These are phyloP conservation scores for Xylaria scruposa DNA, from an alignment of 495 filamentous ascomycete species.

Conservation along the genomic window DNA sequence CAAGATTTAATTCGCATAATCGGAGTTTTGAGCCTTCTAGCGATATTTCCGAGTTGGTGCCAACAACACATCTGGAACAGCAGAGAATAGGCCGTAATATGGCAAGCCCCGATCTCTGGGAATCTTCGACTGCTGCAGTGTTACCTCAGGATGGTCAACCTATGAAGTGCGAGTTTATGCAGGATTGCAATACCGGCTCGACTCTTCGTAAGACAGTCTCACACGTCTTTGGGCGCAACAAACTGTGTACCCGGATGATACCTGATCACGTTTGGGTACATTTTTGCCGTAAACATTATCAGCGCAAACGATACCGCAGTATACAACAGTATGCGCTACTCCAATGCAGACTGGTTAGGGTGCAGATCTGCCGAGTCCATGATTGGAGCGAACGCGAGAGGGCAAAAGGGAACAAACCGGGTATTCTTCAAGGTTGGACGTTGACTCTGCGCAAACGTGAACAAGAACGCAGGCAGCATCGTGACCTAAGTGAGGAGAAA, in stretches of 20 bases:
- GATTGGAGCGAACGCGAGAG: constrained; percentile 56
- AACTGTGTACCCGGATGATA: constrained; percentile 71
- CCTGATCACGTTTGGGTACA: constrained; percentile 70
- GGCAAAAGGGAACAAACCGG: constrained; percentile 41
- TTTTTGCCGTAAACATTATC: constrained; percentile 86
- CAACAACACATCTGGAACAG: constrained; percentile 7
- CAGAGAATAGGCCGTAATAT: constrained; percentile 20
- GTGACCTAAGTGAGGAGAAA: constrained; percentile 34
- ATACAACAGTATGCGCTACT: constrained; percentile 61
- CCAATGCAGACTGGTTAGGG: constrained; percentile 65
- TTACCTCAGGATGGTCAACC: background rate
- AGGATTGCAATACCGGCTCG: constrained; percentile 58
- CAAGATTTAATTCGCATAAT: background rate
- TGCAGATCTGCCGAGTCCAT: constrained; percentile 64
- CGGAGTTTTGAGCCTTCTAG: constrained; percentile 11
- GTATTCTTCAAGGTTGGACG: constrained; percentile 56
- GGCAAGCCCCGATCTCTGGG: background rate
- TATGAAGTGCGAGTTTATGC: constrained; percentile 39
- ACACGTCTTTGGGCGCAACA: constrained; percentile 90
- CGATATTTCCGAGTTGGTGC: background rate
- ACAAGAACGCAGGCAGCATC: constrained; percentile 46
- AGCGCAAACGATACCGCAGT: constrained; percentile 72
- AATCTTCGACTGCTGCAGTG: background rate
- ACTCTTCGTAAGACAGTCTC: constrained; percentile 76
- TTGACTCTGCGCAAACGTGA: constrained; percentile 62